Conservation (phyloP, 108 stramenopile species). For the Fragilaria crotonensis region DNA sequence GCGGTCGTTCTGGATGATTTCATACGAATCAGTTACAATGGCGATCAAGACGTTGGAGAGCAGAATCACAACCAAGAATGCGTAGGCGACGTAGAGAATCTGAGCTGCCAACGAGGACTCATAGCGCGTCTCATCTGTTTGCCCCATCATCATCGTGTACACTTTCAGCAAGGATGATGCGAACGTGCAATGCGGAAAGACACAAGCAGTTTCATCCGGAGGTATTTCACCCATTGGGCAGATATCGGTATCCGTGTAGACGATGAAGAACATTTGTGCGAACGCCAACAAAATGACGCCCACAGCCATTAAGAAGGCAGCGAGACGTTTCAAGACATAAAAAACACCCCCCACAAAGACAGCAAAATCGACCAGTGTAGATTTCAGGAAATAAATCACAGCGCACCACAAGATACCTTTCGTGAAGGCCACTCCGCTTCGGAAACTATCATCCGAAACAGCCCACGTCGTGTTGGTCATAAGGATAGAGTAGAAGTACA, state of each 20-base stretch:
- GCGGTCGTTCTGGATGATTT: constrained; percentile 75
- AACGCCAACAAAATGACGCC: constrained; percentile 72
- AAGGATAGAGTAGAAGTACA: constrained; percentile 56
- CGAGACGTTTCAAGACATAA: constrained; percentile 68
- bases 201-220: constrained; percentile 19
- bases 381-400: constrained; percentile 79
- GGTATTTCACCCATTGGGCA: constrained; percentile 13
- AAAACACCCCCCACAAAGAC: constrained; percentile 78
- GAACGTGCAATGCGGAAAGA: constrained; percentile 58
- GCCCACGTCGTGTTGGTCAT: constrained; percentile 29
- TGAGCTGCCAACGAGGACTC: constrained; percentile 33
- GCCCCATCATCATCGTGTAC: constrained; percentile 79
- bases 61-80: constrained; percentile 68
- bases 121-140: constrained; percentile 59
- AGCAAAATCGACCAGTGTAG: constrained; percentile 72
- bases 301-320: constrained; percentile 74
- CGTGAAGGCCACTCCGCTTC: constrained; percentile 61
- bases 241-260: constrained; percentile 42
- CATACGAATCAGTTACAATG: constrained; percentile 80
- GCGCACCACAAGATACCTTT: constrained; percentile 67
- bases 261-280: constrained; percentile 80
- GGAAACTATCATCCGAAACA: constrained; percentile 29
- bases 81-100: constrained; percentile 52
- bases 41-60: constrained; percentile 75
- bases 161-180: constrained; percentile 57